Conservation (phyloP, 164 flowering plant species). For the Magnolia officinalis region DNA sequence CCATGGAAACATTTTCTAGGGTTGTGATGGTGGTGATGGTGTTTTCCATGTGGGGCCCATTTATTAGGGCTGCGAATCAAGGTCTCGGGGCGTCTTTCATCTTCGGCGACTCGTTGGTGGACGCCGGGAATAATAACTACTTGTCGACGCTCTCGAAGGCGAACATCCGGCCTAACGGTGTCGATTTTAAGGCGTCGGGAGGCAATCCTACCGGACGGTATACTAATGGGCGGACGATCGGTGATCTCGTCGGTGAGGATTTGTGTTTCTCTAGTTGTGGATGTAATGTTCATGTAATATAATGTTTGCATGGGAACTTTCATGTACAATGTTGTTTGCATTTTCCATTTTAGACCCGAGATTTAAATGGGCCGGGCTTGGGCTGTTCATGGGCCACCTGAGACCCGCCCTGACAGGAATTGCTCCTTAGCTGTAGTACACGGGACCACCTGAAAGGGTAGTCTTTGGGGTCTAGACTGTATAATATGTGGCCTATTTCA, state of each 20-base stretch:
- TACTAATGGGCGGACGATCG: conserved; percentile 92
- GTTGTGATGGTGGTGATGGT: conserved; percentile 17
- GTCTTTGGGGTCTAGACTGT: no score
- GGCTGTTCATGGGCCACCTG: no score
- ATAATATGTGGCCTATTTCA: no score
- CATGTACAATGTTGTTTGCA: no score
- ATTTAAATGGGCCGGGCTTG: no score
- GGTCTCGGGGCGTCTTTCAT: conserved; percentile 67
- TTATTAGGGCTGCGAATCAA: conserved; percentile 20
- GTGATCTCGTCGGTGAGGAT: conserved; percentile 80
- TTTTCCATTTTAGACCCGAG: no score
- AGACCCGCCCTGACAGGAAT: no score
- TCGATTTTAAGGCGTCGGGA: conserved; percentile 65
- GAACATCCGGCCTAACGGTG: conserved; percentile 70
- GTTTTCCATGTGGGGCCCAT: conserved; percentile 12
- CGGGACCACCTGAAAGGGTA: no score
- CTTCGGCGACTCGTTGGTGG: conserved; percentile 93
- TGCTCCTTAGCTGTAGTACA: no score
- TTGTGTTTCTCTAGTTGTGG: not conserved
- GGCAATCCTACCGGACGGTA: conserved; percentile 92
- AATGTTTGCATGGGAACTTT: not conserved
- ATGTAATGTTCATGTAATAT: not conserved
- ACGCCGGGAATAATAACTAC: conserved; percentile 90
- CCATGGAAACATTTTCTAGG: conserved; percentile 8
- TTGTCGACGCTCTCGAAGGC: conserved; percentile 75